A percentile compares a stretch with the other conserved stretches of the same genome.
These are phyloP conservation scores for Neocucurbitaria cava DNA, from an alignment of 2,329 filamentous ascomycete species.

Conservation along the genomic window DNA sequence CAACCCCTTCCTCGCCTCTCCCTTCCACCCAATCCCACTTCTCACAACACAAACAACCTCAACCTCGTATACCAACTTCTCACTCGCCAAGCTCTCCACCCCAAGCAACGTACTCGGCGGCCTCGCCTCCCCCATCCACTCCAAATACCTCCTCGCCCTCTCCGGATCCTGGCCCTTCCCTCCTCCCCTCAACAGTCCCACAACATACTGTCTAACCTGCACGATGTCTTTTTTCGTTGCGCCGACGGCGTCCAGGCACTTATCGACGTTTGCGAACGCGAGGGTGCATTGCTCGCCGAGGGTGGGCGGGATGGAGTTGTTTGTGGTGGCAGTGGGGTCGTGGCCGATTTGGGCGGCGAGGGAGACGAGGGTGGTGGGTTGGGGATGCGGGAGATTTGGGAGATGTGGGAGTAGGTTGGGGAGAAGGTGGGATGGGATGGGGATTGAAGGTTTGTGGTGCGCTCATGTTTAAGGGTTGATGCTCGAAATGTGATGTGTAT, in stretches of 20 bases:
- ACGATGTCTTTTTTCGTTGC: slow-evolving; percentile 11
- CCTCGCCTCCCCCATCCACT: slow-evolving; percentile 10
- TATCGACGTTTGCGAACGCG: slow-evolving; percentile 11
- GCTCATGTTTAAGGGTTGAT: not conserved
- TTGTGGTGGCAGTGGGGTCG: not conserved
- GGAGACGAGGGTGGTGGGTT: slow-evolving; percentile 3
- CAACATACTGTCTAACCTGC: slow-evolving; percentile 13
- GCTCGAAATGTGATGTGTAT: not conserved
- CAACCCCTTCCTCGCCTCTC: not conserved
- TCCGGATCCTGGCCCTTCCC: slow-evolving; percentile 6
- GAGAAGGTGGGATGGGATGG: not conserved
- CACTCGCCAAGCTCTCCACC: slow-evolving; percentile 3
- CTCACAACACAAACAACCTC: slow-evolving; percentile 12
- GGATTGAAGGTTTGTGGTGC: slow-evolving; percentile 3
- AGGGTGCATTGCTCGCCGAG: slow-evolving; percentile 10
- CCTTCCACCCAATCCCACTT: not conserved
- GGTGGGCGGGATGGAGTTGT: slow-evolving; percentile 1
- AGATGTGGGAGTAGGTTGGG: slow-evolving; percentile 13
- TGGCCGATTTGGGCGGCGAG: slow-evolving; percentile 15
- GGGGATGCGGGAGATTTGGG: slow-evolving; percentile 5
- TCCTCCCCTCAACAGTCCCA: slow-evolving; percentile 4
- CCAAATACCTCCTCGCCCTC: slow-evolving; percentile 5
- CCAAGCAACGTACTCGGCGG: slow-evolving; percentile 12
- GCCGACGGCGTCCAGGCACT: slow-evolving; percentile 9
- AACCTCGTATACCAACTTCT: slow-evolving; percentile 12